Base-by-base conservation (phyloP, 768 basidiomycete species). In the Tulasnella sp. region DNA sequence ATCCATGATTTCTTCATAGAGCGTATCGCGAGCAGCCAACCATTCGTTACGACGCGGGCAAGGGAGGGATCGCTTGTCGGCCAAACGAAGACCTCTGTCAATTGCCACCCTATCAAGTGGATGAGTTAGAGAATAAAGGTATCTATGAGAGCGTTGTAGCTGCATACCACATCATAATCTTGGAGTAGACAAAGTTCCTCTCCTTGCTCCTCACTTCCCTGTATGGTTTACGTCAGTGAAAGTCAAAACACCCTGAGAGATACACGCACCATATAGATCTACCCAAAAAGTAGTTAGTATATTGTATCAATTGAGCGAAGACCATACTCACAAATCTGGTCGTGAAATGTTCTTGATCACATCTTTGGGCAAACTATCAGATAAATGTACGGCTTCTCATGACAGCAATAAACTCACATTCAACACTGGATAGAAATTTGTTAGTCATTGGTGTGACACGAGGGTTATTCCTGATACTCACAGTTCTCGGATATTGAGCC, bases 1-100 rank as follows among this genome's bases (percentile, higher is more conserved):
- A 24, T 74, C 63, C 83, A 91, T 89, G 57, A 98, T 84, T 56
- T 95, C 83, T 63, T 98, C 93, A 64, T 96, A 99, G 5, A 98
- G 66, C 4, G 70, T 65, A 59, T 98, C 92, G 16, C 92, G 77
- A 3, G 81, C 76, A 1, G 66, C 68, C 15, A 81, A 63, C 92
- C 92, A 95, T 48, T 76, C 71, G 37, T 62, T 31, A 27, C 68
- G 56, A 48, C 66, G 62, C 1, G 67, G 65, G 42, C 55, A 56
- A 7, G 93, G 93, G 3, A 99, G 71, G 0, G 87, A 90, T 15
- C 93, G 79, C 66, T 99, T 99, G 31, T 96, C 92, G 2, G 91
- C 88, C 20, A 99, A 73, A 8, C 93, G 84, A 9, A 51, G 39
- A 41, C 91, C 92, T 70, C 93, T 72, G 59, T 98, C 92, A 49